A percentile compares a stretch with the other conserved stretches of the same genome.
phyloP scores from a whole-genome alignment of 208 protist species.

The Trypanosoma congolense region DNA sequence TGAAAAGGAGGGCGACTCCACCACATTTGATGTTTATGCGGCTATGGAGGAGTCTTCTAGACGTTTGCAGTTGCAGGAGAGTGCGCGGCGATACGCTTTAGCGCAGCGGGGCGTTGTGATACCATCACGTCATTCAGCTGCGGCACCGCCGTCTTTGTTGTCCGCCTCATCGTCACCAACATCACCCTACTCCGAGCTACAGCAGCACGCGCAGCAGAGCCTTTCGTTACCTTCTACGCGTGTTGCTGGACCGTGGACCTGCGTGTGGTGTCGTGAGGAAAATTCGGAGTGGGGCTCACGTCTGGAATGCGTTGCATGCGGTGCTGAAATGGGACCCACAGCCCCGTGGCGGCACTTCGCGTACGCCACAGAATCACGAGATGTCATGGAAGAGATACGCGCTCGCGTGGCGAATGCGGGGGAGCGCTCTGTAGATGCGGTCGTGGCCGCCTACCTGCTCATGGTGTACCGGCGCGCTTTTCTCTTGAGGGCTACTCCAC shows the following conservation, averaged over 20 bases:
- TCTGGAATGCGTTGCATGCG: slow-evolving; percentile 64
- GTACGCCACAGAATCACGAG: slow-evolving; percentile 40
- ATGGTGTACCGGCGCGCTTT: slow-evolving; percentile 82
- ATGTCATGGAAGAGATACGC: slow-evolving; percentile 69
- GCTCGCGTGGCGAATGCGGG: slow-evolving; percentile 52
- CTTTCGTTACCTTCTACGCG: slow-evolving; percentile 5
- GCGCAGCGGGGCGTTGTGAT: slow-evolving; percentile 43
- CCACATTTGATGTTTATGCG: slow-evolving; percentile 39
- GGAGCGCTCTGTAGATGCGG: slow-evolving; percentile 56
- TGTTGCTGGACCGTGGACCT: slow-evolving; percentile 61
- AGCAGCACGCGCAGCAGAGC: background rate
- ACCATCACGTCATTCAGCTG: background rate
- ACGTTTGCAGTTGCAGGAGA: slow-evolving; percentile 64
- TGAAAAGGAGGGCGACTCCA: background rate
- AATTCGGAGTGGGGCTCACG: slow-evolving; percentile 67
- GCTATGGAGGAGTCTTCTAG: slow-evolving; percentile 67
- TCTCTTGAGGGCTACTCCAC: slow-evolving; percentile 58
- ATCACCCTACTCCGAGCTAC: too few relatives aligned
- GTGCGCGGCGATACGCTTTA: slow-evolving; percentile 47
- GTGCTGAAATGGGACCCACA: slow-evolving; percentile 67
- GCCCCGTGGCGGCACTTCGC: slow-evolving; percentile 72
- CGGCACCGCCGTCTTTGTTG: slow-evolving; percentile 2
- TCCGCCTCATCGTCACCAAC: slow-evolving; percentile 2
- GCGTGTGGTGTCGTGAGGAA: slow-evolving; percentile 79
- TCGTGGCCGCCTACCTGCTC: slow-evolving; percentile 74